These are phyloP conservation scores for Lentinula boryana DNA, from an alignment of 768 basidiomycete species.

Conservation along the genomic window DNA sequence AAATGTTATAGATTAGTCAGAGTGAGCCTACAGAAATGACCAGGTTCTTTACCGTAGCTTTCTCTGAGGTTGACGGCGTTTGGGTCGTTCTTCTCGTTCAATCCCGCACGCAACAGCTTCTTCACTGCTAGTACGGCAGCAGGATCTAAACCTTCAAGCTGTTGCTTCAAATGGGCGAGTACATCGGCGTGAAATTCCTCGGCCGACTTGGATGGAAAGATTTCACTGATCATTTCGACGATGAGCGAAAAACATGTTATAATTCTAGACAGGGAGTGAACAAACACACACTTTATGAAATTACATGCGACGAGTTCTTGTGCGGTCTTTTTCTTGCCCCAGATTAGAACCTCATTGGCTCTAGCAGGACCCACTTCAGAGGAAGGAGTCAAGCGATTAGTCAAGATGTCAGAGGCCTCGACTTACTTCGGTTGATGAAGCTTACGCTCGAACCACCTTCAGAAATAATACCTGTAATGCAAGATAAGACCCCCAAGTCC, in stretches of 20 bases:
- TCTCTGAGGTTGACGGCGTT: constrained; percentile 64
- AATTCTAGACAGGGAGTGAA: too few relatives aligned
- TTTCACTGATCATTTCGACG: constrained; percentile 32
- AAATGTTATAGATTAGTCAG: background rate
- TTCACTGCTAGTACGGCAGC: constrained; percentile 48
- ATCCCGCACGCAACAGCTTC: constrained; percentile 44
- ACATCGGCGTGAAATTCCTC: constrained; percentile 51
- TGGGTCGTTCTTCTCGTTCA: constrained; percentile 57
- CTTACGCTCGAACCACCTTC: constrained; percentile 68
- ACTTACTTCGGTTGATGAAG: constrained; percentile 60
- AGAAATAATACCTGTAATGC: constrained; percentile 46
- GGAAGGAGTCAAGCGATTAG: background rate
- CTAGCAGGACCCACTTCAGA: constrained; percentile 56
- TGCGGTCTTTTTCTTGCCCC: constrained; percentile 60
- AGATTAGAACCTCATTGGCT: constrained; percentile 67
- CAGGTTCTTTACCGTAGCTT: constrained; percentile 41
- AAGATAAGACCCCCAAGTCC: constrained; percentile 3
- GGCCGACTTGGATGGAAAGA: constrained; percentile 47
- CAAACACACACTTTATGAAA: constrained; percentile 53
- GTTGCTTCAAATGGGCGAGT: constrained; percentile 39
- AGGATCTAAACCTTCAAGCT: constrained; percentile 54
- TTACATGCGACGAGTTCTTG: constrained; percentile 53
- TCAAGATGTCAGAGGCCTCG: background rate
- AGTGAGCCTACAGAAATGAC: background rate
- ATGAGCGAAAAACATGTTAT: too few relatives aligned